Evolutionary conservation across 2,329 filamentous ascomycete genomes (phyloP).

Genomic region (Emergomyces orientalis): DNA sequence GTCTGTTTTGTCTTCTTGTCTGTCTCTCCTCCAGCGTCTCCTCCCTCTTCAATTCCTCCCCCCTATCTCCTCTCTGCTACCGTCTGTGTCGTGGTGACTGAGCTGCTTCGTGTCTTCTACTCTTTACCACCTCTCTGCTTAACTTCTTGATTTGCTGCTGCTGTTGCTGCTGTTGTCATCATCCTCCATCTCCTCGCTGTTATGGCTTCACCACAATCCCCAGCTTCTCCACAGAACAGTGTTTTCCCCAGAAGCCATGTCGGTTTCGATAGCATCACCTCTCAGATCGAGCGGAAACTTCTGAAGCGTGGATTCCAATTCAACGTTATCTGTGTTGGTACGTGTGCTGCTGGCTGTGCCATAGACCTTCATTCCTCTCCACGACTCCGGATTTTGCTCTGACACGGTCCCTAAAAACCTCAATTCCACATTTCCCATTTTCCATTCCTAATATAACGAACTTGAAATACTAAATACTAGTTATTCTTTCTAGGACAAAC

Average conservation of each 20-base stretch:
- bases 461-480: constrained; percentile 9
- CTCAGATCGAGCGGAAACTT: constrained; percentile 98
- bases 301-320: constrained; percentile 99
- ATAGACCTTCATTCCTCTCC: not conserved
- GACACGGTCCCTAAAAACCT: not conserved
- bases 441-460: constrained; percentile 20
- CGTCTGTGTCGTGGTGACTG: not conserved
- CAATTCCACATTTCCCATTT: not conserved
- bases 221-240: constrained; percentile 36
- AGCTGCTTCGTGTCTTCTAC: not conserved
- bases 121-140: not conserved
- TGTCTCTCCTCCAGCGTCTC: not conserved
- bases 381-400: not conserved
- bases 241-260: constrained; percentile 94
- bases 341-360: constrained; percentile 37
- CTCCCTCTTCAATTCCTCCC: not conserved
- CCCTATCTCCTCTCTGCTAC: not conserved
- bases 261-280: constrained; percentile 99
- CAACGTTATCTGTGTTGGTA: constrained; percentile 99
- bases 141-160: not conserved
- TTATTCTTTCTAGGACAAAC: constrained; percentile 65
- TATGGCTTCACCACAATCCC: constrained; percentile 14
- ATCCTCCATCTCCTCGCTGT: constrained; percentile 10
- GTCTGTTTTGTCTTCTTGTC: not conserved
- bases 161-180: constrained; percentile 7